phyloP scores from a whole-genome alignment of 2,329 filamentous ascomycete genomes.

The Diaporthe vaccinii region DNA sequence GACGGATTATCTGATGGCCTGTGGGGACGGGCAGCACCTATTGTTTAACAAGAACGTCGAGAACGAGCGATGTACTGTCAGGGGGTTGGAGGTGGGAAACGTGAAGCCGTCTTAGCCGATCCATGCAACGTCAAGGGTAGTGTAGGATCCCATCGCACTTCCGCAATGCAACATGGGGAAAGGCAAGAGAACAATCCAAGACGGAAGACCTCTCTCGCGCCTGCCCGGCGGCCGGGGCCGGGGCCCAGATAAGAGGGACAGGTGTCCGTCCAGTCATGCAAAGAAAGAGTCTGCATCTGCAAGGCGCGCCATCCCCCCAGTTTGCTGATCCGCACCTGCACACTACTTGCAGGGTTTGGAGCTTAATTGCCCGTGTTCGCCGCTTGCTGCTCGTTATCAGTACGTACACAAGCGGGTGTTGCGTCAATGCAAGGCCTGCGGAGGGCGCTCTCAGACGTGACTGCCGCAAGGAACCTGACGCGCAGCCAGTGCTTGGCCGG shows the following conservation, averaged over 20 bases:
- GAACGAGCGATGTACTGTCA: background rate
- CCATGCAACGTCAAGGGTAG: slow-evolving; percentile 10
- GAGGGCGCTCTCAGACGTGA: background rate
- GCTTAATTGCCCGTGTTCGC: background rate
- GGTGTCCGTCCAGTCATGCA: slow-evolving; percentile 16
- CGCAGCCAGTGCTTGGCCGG: background rate
- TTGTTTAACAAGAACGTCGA: slow-evolving; percentile 6
- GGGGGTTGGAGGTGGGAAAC: background rate
- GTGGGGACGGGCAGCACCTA: slow-evolving; percentile 1
- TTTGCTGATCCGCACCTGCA: background rate
- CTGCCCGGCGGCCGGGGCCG: slow-evolving; percentile 5
- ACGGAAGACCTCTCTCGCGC: background rate
- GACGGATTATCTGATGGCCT: background rate
- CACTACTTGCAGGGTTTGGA: background rate
- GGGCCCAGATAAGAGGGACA: background rate
- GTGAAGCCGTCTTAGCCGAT: slow-evolving; percentile 6
- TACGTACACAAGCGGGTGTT: background rate
- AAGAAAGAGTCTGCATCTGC: too few relatives aligned
- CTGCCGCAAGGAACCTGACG: slow-evolving; percentile 1
- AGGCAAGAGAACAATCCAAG: slow-evolving; percentile 1
- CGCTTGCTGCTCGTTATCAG: background rate
- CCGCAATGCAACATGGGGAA: slow-evolving; percentile 13
- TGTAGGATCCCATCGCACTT: background rate
- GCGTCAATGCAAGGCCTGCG: slow-evolving; percentile 20
- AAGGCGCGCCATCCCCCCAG: background rate